These are phyloP conservation scores for Rhynchosporium secalis DNA, from an alignment of 2,329 filamentous ascomycete species.

Conservation along the genomic window DNA sequence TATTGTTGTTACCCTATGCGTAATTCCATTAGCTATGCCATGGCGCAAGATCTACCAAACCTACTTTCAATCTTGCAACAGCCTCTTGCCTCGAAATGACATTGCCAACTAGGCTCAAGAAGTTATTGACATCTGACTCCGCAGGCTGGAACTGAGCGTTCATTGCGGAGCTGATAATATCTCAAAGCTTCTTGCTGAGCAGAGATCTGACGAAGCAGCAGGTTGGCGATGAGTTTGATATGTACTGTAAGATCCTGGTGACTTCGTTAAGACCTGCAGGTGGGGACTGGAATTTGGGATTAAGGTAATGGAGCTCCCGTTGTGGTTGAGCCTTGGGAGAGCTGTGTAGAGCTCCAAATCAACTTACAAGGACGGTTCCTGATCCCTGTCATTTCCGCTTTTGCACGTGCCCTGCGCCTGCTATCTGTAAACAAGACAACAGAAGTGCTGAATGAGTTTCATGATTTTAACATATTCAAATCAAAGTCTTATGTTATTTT, in stretches of 20 bases:
- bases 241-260: not conserved
- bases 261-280: constrained; percentile 4
- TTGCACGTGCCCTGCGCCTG: constrained; percentile 2
- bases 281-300: not conserved
- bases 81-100: constrained; percentile 28
- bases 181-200: constrained; percentile 5
- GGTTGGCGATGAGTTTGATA: not conserved
- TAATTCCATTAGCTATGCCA: constrained; percentile 23
- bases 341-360: constrained; percentile 3
- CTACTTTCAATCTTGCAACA: constrained; percentile 35
- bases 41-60: not conserved
- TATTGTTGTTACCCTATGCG: constrained; percentile 47
- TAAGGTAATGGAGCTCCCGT: not conserved
- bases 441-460: too few relatives aligned
- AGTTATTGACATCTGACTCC: constrained; percentile 30
- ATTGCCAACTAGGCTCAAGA: constrained; percentile 23
- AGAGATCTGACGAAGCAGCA: not conserved
- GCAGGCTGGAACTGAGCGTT: constrained; percentile 28
- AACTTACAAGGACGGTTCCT: not conserved
- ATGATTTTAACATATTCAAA: too few relatives aligned
- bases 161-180: constrained; percentile 25
- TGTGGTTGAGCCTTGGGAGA: not conserved
- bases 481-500: too few relatives aligned
- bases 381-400: not conserved
- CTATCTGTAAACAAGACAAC: not conserved